Conservation (phyloP, 129 eudicot genomes). For the Smallanthus sonchifolius region DNA sequence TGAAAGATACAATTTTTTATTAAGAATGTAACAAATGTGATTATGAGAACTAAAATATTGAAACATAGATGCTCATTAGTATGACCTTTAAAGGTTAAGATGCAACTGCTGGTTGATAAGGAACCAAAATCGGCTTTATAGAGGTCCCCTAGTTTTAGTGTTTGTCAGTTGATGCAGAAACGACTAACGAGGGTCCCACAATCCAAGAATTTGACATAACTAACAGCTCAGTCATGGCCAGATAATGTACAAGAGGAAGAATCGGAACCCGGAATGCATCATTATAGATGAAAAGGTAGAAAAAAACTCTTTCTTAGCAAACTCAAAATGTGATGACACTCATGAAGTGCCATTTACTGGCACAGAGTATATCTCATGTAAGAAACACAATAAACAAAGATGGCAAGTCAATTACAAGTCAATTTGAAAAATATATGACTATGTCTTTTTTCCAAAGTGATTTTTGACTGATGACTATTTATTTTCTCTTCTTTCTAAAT, state of each 20-base stretch:
- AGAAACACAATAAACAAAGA: background rate
- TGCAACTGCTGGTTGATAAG: slow-evolving; percentile 60
- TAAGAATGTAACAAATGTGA: background rate
- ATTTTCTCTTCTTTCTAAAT: background rate
- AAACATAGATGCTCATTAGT: slow-evolving; percentile 86
- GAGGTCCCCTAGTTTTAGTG: slow-evolving; percentile 91
- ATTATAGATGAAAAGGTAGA: background rate
- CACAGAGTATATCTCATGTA: background rate
- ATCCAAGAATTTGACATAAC: slow-evolving; percentile 89
- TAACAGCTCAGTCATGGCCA: slow-evolving; percentile 88
- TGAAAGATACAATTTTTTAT: slow-evolving; percentile 26
- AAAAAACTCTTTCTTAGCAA: background rate
- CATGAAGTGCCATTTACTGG: background rate
- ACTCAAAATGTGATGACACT: background rate
- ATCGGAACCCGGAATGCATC: background rate
- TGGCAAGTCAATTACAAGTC: background rate
- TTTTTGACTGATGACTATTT: background rate
- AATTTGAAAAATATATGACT: background rate
- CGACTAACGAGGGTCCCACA: slow-evolving; percentile 64
- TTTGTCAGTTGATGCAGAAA: slow-evolving; percentile 98
- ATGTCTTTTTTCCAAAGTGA: background rate
- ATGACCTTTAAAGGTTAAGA: slow-evolving; percentile 73
- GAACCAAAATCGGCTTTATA: slow-evolving; percentile 45
- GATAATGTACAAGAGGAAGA: slow-evolving; percentile 69
- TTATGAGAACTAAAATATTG: background rate